Evolutionary conservation across 2,329 filamentous ascomycete genomes (phyloP).

Genomic region (Aspergillus fischeri): DNA sequence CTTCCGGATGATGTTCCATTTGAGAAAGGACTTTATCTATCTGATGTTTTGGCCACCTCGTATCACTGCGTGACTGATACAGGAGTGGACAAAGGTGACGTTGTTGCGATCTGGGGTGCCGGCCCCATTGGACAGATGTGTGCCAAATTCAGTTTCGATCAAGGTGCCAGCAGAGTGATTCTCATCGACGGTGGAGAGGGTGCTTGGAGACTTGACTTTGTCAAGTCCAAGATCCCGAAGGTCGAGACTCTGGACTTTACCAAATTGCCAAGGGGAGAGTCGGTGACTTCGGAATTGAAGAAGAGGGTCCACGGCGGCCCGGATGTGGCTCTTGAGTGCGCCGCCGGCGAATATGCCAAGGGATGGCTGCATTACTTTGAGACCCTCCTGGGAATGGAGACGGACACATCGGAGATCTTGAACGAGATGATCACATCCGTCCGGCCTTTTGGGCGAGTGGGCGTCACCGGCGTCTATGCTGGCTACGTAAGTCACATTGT

Average conservation of each 20-base stretch:
- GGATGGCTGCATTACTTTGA: constrained; percentile 60
- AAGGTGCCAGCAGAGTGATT: constrained; percentile 72
- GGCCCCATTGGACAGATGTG: constrained; percentile 81
- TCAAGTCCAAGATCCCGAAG: constrained; percentile 62
- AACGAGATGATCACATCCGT: constrained; percentile 54
- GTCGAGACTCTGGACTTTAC: constrained; percentile 67
- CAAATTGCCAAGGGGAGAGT: constrained; percentile 57
- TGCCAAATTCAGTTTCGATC: constrained; percentile 62
- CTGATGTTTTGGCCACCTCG: constrained; percentile 73
- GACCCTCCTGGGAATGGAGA: constrained; percentile 65
- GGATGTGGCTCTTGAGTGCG: constrained; percentile 69
- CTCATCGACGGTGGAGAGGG: constrained; percentile 69
- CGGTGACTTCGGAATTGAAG: constrained; percentile 68
- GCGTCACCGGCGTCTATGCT: constrained; percentile 69
- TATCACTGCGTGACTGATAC: constrained; percentile 84
- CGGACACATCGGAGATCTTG: constrained; percentile 67
- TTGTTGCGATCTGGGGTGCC: constrained; percentile 81
- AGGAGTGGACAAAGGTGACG: constrained; percentile 69
- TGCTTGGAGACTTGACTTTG: constrained; percentile 61
- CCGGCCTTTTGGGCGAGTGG: constrained; percentile 59
- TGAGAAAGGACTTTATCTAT: constrained; percentile 77
- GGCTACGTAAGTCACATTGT: constrained; percentile 48
- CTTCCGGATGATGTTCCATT: constrained; percentile 77
- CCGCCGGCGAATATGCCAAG: constrained; percentile 61
- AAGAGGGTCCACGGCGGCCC: constrained; percentile 70